Base-by-base conservation (phyloP, 768 basidiomycete genomes). In the Phlebiopsis flavidoalba region DNA sequence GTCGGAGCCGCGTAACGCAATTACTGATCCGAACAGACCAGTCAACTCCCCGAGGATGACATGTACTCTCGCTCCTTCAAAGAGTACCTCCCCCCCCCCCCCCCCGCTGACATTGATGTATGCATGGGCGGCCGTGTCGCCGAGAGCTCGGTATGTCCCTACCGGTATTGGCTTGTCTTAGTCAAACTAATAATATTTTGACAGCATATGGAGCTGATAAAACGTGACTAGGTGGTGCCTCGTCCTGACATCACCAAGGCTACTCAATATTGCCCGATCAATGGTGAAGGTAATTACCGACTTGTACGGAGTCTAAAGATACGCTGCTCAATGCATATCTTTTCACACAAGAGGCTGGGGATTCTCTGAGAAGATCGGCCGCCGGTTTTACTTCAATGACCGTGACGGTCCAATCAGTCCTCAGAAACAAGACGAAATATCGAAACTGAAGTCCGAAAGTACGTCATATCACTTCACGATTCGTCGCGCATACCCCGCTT, bases 61-160 rank as follows among this genome's bases (percentile, higher is more conserved):
- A 82, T 86, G 61, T 79, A 77, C 61, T 92, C 91, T 31, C 72
- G 91, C 33, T 88, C 83, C 43, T 76, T 81, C 47, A 89, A 83
- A 63, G 86, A 95, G 73, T 93, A 85, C 71, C 77, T 87, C 48
- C n/a, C n/a, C n/a, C n/a, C n/a, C n/a, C n/a, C n/a, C n/a, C n/a
- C n/a, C n/a, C n/a, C n/a, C 6, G 91, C 91, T 17, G 77, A 79
- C 64, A 93, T 98, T 66, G 96, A 97, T 72, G 95, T 97, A 22
- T 86, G 84, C 35, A 89, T 98, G 82, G 96, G 95, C 11, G 96
- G 97, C 21, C 88, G 97, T 53, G 91, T 95, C 6, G 97, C 97
- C 22, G 97, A 74, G 93, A 92, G 75, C 73, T 97, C 65, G 83
- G 91, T 89, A 69, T 66, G 87, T 71, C 2, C 19, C 36, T 64